phyloP scores from a whole-genome alignment of 176 grass and related monocot genomes.

The Phyllostachys edulis region DNA sequence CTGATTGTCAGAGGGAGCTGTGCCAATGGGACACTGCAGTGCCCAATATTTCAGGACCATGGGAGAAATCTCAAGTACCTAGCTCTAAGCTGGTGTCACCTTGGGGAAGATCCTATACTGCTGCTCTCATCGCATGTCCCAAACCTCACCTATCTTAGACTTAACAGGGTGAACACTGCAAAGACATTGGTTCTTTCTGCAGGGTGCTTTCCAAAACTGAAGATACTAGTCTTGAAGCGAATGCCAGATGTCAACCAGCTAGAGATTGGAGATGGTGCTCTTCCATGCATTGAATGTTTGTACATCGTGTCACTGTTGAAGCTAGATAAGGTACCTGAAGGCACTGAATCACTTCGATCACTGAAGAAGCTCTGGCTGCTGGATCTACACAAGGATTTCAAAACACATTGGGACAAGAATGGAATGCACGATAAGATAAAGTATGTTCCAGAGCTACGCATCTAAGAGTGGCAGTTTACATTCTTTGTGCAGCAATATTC shows the following conservation, averaged over 20 bases:
- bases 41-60: background rate
- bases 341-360: background rate
- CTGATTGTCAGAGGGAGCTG: slow-evolving; percentile 25
- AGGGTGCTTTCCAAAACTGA: background rate
- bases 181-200: background rate
- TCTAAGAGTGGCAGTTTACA: background rate
- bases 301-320: background rate
- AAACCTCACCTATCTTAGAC: slow-evolving; percentile 9
- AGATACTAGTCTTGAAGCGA: background rate
- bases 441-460: background rate
- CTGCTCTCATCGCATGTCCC: background rate
- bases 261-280: background rate
- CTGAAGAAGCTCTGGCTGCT: slow-evolving; percentile 11
- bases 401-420: background rate
- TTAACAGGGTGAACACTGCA: slow-evolving; percentile 3
- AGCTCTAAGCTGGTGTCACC: slow-evolving; percentile 10
- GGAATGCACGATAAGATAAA: slow-evolving; percentile 3
- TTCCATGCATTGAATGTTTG: slow-evolving; percentile 1
- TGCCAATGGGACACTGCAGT: background rate
- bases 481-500: background rate
- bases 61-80: slow-evolving; percentile 11
- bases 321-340: background rate
- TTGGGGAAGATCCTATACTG: background rate
- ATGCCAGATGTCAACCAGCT: background rate
- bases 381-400: background rate